Conservation (phyloP, 2,329 filamentous ascomycete species). For the Pezicula radicicola region DNA sequence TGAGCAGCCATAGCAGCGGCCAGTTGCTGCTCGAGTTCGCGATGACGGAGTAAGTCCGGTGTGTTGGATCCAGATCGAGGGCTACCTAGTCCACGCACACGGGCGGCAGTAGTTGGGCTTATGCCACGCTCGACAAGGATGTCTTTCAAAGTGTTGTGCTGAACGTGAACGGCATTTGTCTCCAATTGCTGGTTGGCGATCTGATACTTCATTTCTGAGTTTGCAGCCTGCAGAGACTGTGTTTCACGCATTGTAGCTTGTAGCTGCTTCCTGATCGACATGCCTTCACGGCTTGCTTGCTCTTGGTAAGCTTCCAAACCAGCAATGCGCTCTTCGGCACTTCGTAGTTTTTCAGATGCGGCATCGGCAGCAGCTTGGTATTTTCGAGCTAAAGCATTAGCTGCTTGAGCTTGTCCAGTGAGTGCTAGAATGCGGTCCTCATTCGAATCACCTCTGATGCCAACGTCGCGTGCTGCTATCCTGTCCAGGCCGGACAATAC, state of each 20-base stretch:
- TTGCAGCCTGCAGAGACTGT: constrained; percentile 76
- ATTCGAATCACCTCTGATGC: constrained; percentile 44
- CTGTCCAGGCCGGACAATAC: constrained; percentile 81
- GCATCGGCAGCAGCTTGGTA: constrained; percentile 86
- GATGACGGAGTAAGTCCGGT: constrained; percentile 74
- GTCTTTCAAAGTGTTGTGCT: constrained; percentile 90
- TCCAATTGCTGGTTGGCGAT: constrained; percentile 86
- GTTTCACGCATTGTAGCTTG: constrained; percentile 81
- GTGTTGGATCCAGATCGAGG: constrained; percentile 73
- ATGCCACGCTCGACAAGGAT: constrained; percentile 87
- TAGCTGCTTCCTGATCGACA: constrained; percentile 85
- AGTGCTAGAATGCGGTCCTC: constrained; percentile 69
- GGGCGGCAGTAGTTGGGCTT: constrained; percentile 68
- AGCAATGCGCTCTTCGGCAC: constrained; percentile 93
- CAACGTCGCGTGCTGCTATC: constrained; percentile 54
- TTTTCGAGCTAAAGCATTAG: constrained; percentile 78
- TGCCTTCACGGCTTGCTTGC: constrained; percentile 89
- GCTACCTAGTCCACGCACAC: constrained; percentile 69
- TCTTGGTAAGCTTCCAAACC: constrained; percentile 97
- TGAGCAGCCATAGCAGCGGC: constrained; percentile 74
- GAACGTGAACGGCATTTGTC: constrained; percentile 87
- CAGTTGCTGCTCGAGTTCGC: constrained; percentile 86
- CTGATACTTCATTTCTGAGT: constrained; percentile 78
- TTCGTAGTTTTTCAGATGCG: constrained; percentile 83
- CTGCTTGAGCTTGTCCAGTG: constrained; percentile 74